These are phyloP conservation scores for Tulasnella sp. DNA, from an alignment of 768 basidiomycete genomes.

Conservation along the genomic window DNA sequence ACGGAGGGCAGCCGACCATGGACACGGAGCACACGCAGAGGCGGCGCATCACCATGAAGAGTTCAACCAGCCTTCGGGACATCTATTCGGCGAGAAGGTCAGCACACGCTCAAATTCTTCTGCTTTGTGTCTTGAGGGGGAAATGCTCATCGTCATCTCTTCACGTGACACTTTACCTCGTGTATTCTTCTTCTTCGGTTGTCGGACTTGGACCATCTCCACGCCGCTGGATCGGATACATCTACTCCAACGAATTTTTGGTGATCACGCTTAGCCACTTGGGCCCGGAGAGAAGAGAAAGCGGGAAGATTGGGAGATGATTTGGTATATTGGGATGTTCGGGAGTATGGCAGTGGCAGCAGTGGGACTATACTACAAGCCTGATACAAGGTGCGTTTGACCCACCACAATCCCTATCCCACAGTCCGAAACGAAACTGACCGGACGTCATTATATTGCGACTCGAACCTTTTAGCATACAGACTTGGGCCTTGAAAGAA, in stretches of 20 bases:
- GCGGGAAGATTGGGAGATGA: constrained; percentile 83
- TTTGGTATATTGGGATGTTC: constrained; percentile 89
- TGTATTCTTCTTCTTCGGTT: background rate
- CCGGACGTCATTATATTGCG: background rate
- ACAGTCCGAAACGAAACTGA: constrained; percentile 1
- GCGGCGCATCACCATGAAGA: constrained; percentile 47
- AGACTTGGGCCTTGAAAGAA: constrained; percentile 85
- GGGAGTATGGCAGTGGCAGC: constrained; percentile 69
- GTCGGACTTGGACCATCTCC: constrained; percentile 1
- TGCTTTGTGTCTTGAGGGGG: background rate
- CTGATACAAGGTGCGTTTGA: constrained; percentile 70
- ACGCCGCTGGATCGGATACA: background rate
- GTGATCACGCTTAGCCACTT: constrained; percentile 51
- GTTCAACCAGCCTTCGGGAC: constrained; percentile 83
- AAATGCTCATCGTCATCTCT: background rate
- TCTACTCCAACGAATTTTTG: too few species aligned
- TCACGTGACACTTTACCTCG: too few species aligned
- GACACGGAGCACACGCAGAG: background rate
- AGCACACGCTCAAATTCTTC: constrained; percentile 15
- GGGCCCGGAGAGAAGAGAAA: constrained; percentile 74
- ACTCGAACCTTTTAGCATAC: constrained; percentile 46
- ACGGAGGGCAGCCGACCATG: background rate
- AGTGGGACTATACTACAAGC: constrained; percentile 81
- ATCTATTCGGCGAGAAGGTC: constrained; percentile 85
- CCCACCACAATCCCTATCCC: background rate